A percentile compares a stretch with the other conserved stretches of the same genome.
Conservation (phyloP, 2,329 filamentous ascomycete species). For the Nannizzia gypsea region DNA sequence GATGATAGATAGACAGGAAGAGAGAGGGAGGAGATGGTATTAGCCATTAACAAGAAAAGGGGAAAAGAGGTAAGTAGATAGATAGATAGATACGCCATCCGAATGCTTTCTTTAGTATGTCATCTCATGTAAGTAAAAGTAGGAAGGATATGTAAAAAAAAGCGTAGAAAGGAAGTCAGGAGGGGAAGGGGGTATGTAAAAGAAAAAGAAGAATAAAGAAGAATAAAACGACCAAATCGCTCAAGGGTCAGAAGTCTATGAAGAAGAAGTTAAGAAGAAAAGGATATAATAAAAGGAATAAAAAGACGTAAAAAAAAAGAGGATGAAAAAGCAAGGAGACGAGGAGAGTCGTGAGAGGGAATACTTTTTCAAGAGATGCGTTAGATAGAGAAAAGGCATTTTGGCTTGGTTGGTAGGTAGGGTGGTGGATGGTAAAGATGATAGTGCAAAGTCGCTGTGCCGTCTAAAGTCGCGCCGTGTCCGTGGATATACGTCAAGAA, state of each 20-base stretch:
- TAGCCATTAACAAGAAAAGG: no score
- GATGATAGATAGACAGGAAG: neutral
- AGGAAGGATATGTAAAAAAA: neutral
- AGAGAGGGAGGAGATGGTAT: neutral
- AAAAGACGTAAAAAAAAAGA: neutral
- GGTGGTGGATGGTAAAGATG: neutral
- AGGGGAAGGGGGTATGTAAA: neutral
- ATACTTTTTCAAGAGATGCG: neutral
- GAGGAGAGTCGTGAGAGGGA: neutral
- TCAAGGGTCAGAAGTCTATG: slow-evolving; percentile 11
- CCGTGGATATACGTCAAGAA: neutral
- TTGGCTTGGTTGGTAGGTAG: neutral
- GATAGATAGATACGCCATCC: neutral
- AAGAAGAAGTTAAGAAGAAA: neutral
- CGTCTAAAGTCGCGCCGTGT: neutral
- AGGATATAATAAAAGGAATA: slow-evolving; percentile 1
- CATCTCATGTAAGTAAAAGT: neutral
- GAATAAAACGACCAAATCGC: slow-evolving; percentile 5
- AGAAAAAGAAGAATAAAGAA: neutral
- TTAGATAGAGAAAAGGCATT: neutral
- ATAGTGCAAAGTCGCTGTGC: neutral
- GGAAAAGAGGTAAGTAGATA: neutral
- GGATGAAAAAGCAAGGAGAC: neutral
- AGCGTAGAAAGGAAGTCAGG: neutral
- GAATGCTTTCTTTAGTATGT: slow-evolving; percentile 1